Base-by-base conservation (phyloP, 2,329 filamentous ascomycete genomes). In the Lasiodiplodia sp. region DNA sequence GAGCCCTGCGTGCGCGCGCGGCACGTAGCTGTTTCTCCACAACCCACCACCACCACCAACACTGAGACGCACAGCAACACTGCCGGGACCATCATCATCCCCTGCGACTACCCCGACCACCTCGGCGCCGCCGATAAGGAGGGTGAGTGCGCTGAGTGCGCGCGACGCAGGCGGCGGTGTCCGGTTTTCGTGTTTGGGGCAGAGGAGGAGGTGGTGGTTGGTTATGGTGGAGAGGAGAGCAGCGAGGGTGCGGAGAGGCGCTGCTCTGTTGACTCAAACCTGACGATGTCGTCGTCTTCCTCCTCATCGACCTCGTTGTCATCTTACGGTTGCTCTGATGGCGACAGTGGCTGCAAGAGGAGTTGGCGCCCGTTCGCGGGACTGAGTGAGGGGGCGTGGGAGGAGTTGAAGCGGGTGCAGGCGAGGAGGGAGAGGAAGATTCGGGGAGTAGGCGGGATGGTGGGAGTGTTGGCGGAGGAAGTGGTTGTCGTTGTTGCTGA, bases 1-100 rank as follows among this genome's bases (percentile, higher is more conserved):
- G 72, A 75, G 37, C 76, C 75, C 28, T 79, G 77, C 68, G 73
- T 74, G 52, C 73, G 76, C 18, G 76, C 76, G 37, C 72, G 40
- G 23, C 40, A 40, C 21, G 56, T 57, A 2, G 7, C 8, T 31
- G 31, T 57, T 6, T 53, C 28, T 1, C 21, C 10, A 4, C 18
- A 21, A 11, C 51, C 51, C 11, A 25, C 51, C 28, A 28, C 28
- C 28, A 25, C 51, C 28, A 28, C 28, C 28, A 28, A 5, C 28
- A 28, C 28, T 28, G 5, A 28, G 28, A 28, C 28, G 5, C 28
- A 28, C 28, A 28, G 6, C 28, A 28, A 28, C 49, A 55, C 25
- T 16, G 14, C 51, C 51, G 25, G 18, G 3, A 12, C 51, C 21
- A 14, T 28, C 21, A 14, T 28, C 25, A 11, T 56, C 52, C 52